Conservation (phyloP, 208 protist genomes). For the Herpetomonas tarakana region DNA sequence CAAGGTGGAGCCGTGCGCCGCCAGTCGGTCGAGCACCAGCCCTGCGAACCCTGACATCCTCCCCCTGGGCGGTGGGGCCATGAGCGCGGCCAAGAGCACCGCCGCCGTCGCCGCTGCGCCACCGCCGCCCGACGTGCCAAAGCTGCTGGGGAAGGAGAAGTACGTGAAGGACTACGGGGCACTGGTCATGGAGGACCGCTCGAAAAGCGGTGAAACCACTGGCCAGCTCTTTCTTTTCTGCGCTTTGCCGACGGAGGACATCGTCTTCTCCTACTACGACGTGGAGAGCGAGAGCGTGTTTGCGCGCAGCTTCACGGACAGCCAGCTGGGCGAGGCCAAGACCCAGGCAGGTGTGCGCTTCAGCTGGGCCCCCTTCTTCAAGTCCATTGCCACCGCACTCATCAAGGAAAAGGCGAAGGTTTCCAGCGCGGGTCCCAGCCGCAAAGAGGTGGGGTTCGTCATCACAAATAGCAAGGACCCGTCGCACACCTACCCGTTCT, state of each 20-base stretch:
- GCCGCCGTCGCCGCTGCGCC: neutral
- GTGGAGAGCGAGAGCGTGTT: slow-evolving; percentile 44
- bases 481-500: slow-evolving; percentile 40
- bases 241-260: slow-evolving; percentile 33
- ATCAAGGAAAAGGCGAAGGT: slow-evolving; percentile 67
- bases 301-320: slow-evolving; percentile 58
- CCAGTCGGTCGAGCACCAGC: neutral
- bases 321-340: slow-evolving; percentile 55
- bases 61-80: too few species aligned
- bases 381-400: slow-evolving; percentile 73
- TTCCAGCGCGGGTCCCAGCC: slow-evolving; percentile 15
- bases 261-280: slow-evolving; percentile 70
- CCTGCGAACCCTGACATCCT: neutral
- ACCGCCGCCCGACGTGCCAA: neutral
- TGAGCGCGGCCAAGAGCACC: neutral
- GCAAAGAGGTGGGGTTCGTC: slow-evolving; percentile 46
- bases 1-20: neutral
- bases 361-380: slow-evolving; percentile 84
- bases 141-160: slow-evolving; percentile 74
- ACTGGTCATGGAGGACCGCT: slow-evolving; percentile 66
- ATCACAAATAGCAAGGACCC: slow-evolving; percentile 68
- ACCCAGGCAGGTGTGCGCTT: slow-evolving; percentile 40
- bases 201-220: slow-evolving; percentile 8
- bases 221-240: slow-evolving; percentile 75
- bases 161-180: slow-evolving; percentile 79